Base-by-base conservation (phyloP, 192 early-diverging fungal species). In the Coemansia sp. region DNA sequence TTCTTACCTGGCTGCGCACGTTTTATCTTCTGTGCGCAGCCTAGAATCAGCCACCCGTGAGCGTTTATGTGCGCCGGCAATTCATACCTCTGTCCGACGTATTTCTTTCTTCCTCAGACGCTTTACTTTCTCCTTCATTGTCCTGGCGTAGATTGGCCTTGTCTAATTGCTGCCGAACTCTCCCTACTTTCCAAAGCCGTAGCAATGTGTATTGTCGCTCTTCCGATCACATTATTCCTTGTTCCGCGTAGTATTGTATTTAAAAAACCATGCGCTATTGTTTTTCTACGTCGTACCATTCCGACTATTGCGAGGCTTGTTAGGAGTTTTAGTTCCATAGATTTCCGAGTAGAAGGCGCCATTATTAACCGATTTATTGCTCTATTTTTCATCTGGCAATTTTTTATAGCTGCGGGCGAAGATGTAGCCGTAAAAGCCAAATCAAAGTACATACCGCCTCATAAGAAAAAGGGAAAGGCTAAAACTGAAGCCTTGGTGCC, bases 381-480 rank as follows among this genome's bases (percentile, higher is more conserved):
- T 3, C 18, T 53, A 26, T 14, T 53, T 11, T 37, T 20, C 7
- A 3, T 37, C 9, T 3, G 31, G 31, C 31, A 4, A 31, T 8
- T 21, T 2, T 2, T 21, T 58, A 11, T 58, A 20, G 18, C 20
- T 31, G 20, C 56, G 33, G 28, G 33, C 20, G 20, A 31, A 37
- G 56, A 37, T 37, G 35, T n/a, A 18, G 56, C 31, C 20, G 20
- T 45, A 6, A 21, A 13, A 20, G 18, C 8, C 18, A 58, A 58
- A 13, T 9, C 26, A 9, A 69, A 68, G 37, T 68, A 64, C 39
- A 48, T 63, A 35, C 71, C 66, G 21, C 50, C 71, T 11, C 61
- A 63, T 36, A 55, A 36, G 45, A 59, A 33, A 33, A 55, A 62
- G 55, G 38, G 61, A 24, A 51, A 43, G 4, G 8, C 34, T 14